Base-by-base conservation (phyloP, 2,329 filamentous ascomycete genomes). In the Alternaria gansuensis region DNA sequence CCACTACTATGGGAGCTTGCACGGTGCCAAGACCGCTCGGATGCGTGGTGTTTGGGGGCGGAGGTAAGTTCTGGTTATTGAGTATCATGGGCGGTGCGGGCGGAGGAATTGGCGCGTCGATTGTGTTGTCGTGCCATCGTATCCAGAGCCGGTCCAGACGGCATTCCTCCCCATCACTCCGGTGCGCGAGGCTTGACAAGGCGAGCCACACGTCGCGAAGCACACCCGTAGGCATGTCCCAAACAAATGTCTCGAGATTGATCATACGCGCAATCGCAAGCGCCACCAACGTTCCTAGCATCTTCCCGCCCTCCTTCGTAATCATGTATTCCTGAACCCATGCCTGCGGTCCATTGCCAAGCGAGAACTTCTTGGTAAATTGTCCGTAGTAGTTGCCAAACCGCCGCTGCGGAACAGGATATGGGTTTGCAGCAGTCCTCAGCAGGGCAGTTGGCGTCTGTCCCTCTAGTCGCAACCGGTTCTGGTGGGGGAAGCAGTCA, bases 211-310 rank as follows among this genome's bases (percentile, higher is more conserved):
- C 89, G 73, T 94, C 90, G 52, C 91, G 85, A 52, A 93, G 79
- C 17, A 95, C 89, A 1, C 91, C 92, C 0, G 91, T 95, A 0
- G 91, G 91, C 91, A 95, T 94, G 71, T 96, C 91, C 91, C 91
- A 95, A 3, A 91, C 83, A 70, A 95, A 95, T 0, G 87, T 88
- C 77, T 95, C 91, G 37, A 96, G 82, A 69, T 91, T 92, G 51
- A 87, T 81, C 91, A 95, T 95, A 62, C 90, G 88, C 41, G 88
- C 87, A n/a, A 95, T 83, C 11, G 91, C 90, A 64, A 93, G 79
- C 9, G 91, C 90, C 11, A 93, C 91, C 49, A 95, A 80, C 1
- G 90, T 94, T 5, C 91, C 90, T n/a, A 95, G 83, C 90, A 95
- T 93, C 79, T 94, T 95, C 3, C 92, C 92, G 56, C 89, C 88